Conservation (phyloP, 352 stramenopile genomes). For the Pythium volutum region DNA sequence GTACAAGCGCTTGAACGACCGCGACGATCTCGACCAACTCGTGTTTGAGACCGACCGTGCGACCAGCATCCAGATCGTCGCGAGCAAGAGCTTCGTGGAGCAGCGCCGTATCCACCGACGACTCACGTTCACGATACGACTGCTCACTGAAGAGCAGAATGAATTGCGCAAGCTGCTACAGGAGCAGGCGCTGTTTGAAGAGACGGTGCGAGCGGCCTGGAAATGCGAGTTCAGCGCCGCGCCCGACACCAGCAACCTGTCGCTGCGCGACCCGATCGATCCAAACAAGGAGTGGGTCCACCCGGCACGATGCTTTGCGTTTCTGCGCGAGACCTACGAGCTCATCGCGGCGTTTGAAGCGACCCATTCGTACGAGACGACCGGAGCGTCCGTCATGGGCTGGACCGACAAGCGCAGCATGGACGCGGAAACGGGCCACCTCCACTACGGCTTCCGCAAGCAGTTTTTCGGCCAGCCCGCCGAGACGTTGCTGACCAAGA, state of each 20-base stretch:
- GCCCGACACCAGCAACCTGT: constrained; percentile 24
- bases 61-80: constrained; percentile 8
- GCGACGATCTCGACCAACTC: not conserved
- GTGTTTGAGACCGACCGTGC: constrained; percentile 11
- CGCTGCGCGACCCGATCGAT: constrained; percentile 18
- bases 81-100: constrained; percentile 14
- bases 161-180: constrained; percentile 21
- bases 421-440: constrained; percentile 14
- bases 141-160: constrained; percentile 41
- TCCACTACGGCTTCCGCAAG: constrained; percentile 27
- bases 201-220: constrained; percentile 23
- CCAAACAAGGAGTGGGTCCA: constrained; percentile 24
- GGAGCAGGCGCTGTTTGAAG: constrained; percentile 24
- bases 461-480: constrained; percentile 20
- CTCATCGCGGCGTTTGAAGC: constrained; percentile 33
- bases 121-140: constrained; percentile 33
- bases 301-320: constrained; percentile 32
- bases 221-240: constrained; percentile 20
- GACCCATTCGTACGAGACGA: constrained; percentile 14
- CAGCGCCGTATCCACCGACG: constrained; percentile 27
- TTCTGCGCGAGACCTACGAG: constrained; percentile 56
- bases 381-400: constrained; percentile 32
- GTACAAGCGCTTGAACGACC: constrained; percentile 29
- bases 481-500: constrained; percentile 21
- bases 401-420: constrained; percentile 44